Conservation (phyloP, 208 protist genomes). For the Leptomonas seymouri region DNA sequence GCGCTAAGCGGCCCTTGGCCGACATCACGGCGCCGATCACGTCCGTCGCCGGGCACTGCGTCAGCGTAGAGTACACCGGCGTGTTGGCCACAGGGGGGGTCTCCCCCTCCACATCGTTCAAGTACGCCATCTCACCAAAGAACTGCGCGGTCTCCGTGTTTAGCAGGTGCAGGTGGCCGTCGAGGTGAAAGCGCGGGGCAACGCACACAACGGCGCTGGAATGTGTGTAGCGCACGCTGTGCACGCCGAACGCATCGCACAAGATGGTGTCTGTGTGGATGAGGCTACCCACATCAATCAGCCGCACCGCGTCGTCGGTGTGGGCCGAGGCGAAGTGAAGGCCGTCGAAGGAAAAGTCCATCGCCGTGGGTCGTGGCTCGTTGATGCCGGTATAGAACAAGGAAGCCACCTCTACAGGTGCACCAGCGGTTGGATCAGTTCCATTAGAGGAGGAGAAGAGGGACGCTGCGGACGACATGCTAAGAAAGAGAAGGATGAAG, state of each 20-base stretch:
- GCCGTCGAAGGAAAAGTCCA: conserved; percentile 82
- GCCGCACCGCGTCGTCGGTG: conserved; percentile 72
- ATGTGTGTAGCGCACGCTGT: conserved; percentile 72
- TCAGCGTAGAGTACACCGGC: conserved; percentile 69
- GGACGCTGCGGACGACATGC: background rate
- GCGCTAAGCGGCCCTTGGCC: conserved; percentile 47
- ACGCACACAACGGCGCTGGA: conserved; percentile 66
- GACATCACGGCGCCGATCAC: conserved; percentile 64
- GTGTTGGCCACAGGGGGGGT: conserved; percentile 42
- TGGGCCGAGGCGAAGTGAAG: conserved; percentile 70
- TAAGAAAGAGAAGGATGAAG: background rate
- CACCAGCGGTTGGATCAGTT: background rate
- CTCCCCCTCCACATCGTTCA: conserved; percentile 57
- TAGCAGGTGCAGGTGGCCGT: conserved; percentile 84
- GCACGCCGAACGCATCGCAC: conserved; percentile 65
- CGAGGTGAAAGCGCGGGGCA: conserved; percentile 60
- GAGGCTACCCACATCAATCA: conserved; percentile 66
- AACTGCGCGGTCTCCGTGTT: conserved; percentile 75
- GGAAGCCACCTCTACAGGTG: conserved; percentile 62
- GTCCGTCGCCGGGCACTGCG: conserved; percentile 70
- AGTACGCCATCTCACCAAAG: conserved; percentile 63
- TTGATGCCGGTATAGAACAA: conserved; percentile 75
- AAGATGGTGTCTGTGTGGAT: conserved; percentile 52
- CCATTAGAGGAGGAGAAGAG: too few species aligned
- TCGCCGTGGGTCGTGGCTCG: conserved; percentile 68